Conservation (phyloP, 1,284 basidiomycete genomes). For the Austroboletus novae-zelandiae region DNA sequence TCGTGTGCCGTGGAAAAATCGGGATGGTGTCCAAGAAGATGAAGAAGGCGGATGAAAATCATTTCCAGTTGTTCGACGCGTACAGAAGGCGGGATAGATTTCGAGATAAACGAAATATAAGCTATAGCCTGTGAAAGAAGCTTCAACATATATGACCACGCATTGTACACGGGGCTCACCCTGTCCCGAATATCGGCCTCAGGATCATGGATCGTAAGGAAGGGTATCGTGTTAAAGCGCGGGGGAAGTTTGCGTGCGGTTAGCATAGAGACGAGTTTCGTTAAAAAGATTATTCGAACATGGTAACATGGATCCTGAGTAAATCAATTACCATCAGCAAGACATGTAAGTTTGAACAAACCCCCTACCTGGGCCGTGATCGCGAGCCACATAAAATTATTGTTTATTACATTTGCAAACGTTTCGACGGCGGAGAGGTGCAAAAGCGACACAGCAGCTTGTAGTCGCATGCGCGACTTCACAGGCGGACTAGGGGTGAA, state of each 20-base stretch:
- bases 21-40: conserved; percentile 91
- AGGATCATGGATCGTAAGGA: conserved; percentile 90
- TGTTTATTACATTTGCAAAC: conserved; percentile 61
- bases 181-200: conserved; percentile 73
- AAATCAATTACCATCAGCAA: background rate
- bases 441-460: conserved; percentile 79
- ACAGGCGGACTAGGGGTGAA: conserved; percentile 46
- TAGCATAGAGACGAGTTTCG: conserved; percentile 69
- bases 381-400: conserved; percentile 70
- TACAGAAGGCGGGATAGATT: conserved; percentile 50
- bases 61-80: conserved; percentile 74
- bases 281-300: conserved; percentile 78
- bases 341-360: background rate
- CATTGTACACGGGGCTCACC: conserved; percentile 35
- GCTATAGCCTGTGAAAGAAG: conserved; percentile 47
- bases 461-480: conserved; percentile 72
- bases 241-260: conserved; percentile 61
- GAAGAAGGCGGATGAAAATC: conserved; percentile 82
- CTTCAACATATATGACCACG: background rate
- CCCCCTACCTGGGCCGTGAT: conserved; percentile 70
- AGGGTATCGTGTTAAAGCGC: conserved; percentile 81
- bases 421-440: conserved; percentile 69
- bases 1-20: conserved; percentile 72
- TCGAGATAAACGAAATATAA: conserved; percentile 52
- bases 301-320: conserved; percentile 82